Conservation (phyloP, 129 eudicot genomes). For the Smallanthus sonchifolius region DNA sequence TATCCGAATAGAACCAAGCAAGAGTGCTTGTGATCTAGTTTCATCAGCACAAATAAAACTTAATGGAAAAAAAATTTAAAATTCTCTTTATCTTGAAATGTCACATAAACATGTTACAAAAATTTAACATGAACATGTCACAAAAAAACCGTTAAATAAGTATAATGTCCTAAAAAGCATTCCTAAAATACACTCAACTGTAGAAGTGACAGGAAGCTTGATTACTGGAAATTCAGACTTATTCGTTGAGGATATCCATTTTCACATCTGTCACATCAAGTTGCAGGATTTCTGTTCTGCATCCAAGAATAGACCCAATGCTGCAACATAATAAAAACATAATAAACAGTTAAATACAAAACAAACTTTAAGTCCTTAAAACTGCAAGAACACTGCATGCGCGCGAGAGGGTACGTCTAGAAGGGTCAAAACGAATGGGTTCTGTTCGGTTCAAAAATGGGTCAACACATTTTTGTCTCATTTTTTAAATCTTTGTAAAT, state of each 20-base stretch:
- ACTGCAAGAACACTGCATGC: too few relatives aligned
- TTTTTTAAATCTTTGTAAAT: too few relatives aligned
- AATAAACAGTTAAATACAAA: too few relatives aligned
- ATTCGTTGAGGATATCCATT: conserved; percentile 57
- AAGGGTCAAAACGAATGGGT: not conserved
- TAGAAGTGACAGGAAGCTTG: not conserved
- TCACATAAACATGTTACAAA: not conserved
- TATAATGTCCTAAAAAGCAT: not conserved
- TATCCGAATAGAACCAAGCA: too few relatives aligned
- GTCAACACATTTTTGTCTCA: too few relatives aligned
- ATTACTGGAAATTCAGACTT: not conserved
- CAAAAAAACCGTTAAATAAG: not conserved
- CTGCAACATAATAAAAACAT: conserved; percentile 39
- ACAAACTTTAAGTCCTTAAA: too few relatives aligned
- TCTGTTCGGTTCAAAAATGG: not conserved
- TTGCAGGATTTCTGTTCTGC: conserved; percentile 93
- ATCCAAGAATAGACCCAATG: conserved; percentile 86
- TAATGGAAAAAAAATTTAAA: not conserved
- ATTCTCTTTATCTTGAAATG: not conserved
- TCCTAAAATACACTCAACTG: not conserved
- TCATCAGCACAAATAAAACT: too few relatives aligned
- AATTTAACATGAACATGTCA: not conserved
- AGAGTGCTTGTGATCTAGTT: too few relatives aligned
- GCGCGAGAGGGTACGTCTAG: too few relatives aligned
- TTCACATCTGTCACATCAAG: conserved; percentile 97